These are phyloP conservation scores for Talaromyces sp. DNA, from an alignment of 2,329 filamentous ascomycete genomes.

Conservation along the genomic window DNA sequence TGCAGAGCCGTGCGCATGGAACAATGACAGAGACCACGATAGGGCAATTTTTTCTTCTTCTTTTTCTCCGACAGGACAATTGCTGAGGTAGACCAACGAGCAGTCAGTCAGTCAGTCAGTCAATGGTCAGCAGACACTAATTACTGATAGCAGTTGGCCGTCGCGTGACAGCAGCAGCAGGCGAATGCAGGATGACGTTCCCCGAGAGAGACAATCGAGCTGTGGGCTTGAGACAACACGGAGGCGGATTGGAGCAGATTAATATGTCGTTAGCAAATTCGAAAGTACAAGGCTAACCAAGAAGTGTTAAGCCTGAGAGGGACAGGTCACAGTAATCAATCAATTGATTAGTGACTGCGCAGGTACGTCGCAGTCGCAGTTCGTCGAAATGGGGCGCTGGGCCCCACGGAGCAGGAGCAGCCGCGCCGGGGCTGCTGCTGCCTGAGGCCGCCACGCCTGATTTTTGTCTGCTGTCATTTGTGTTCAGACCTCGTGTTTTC, in stretches of 20 bases:
- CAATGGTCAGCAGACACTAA: neutral
- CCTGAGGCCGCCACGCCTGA: neutral
- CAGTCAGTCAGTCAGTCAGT: neutral
- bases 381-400: too few species aligned
- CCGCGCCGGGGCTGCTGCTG: too few species aligned
- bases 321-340: too few species aligned
- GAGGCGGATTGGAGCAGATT: neutral
- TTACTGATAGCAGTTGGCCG: neutral
- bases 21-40: neutral
- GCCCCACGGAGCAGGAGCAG: too few species aligned
- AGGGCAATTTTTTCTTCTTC: too few species aligned
- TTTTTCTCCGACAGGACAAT: neutral
- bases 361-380: neutral
- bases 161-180: slow-evolving; percentile 12
- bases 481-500: too few species aligned
- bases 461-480: too few species aligned
- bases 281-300: neutral
- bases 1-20: neutral
- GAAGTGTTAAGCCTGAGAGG: neutral
- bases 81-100: neutral
- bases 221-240: neutral
- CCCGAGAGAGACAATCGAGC: neutral
- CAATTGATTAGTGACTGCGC: too few species aligned
- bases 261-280: too few species aligned
- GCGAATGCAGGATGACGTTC: neutral